Evolutionary conservation across 2,329 filamentous ascomycete genomes (phyloP).

Genomic region (Aspergillus brunneoviolaceus): DNA sequence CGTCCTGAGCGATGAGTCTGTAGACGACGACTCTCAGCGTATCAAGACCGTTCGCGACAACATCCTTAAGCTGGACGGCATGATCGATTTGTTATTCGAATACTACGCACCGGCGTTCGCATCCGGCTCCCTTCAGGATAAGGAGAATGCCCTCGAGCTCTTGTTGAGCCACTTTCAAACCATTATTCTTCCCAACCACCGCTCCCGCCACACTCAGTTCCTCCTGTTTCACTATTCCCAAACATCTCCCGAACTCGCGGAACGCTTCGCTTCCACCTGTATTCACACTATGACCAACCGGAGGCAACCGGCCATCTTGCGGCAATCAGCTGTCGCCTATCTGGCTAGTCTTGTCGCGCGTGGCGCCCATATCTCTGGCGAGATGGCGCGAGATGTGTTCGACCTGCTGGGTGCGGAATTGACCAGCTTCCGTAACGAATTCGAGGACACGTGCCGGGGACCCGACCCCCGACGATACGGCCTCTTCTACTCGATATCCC

Average conservation of each 20-base stretch:
- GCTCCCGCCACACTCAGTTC: conserved; percentile 91
- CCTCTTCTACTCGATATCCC: conserved; percentile 83
- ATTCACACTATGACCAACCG: conserved; percentile 72
- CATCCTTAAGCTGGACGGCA: conserved; percentile 85
- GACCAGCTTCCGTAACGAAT: conserved; percentile 68
- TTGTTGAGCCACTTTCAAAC: conserved; percentile 82
- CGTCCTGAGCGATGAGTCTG: conserved; percentile 60
- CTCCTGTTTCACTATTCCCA: conserved; percentile 95
- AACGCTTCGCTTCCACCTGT: conserved; percentile 78
- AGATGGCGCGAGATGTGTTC: conserved; percentile 80
- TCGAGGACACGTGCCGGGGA: conserved; percentile 73
- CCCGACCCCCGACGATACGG: conserved; percentile 83
- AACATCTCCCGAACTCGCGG: conserved; percentile 71
- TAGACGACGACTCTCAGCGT: conserved; percentile 47
- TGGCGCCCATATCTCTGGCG: conserved; percentile 74
- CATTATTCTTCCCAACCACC: conserved; percentile 86
- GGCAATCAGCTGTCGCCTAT: conserved; percentile 86
- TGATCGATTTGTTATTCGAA: conserved; percentile 83
- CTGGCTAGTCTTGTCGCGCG: conserved; percentile 92
- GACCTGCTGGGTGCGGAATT: conserved; percentile 75
- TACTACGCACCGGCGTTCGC: conserved; percentile 75
- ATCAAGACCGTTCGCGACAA: conserved; percentile 74
- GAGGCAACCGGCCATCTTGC: conserved; percentile 66
- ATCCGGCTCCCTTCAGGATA: conserved; percentile 65
- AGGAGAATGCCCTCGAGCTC: conserved; percentile 72